phyloP scores from a whole-genome alignment of 352 stramenopile genomes.

The Phytophthora idaei region DNA sequence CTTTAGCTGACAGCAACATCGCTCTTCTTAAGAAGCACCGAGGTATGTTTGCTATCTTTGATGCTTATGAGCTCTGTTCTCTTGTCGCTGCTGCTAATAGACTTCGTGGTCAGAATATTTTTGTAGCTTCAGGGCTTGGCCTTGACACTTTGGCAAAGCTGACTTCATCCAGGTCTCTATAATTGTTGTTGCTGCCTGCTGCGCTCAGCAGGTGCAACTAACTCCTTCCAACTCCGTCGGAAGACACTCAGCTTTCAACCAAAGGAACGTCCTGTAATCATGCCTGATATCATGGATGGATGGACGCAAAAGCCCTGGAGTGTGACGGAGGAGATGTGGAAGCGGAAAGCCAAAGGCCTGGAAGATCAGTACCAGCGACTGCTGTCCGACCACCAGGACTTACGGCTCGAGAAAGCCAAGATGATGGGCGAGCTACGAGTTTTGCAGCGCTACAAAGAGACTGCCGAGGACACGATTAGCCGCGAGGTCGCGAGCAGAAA shows the following conservation, averaged over 20 bases:
- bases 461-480: conserved; percentile 64
- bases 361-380: conserved; percentile 76
- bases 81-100: conserved; percentile 31
- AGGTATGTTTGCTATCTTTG: conserved; percentile 35
- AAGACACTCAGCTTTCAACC: conserved; percentile 3
- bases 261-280: conserved; percentile 7
- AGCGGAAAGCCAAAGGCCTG: conserved; percentile 68
- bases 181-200: conserved; percentile 39
- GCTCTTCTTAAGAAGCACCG: background rate
- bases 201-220: conserved; percentile 10
- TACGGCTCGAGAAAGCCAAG: conserved; percentile 72
- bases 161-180: conserved; percentile 20
- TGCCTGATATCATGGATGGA: conserved; percentile 56
- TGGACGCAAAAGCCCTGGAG: conserved; percentile 72
- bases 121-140: conserved; percentile 20
- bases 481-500: conserved; percentile 60
- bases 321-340: conserved; percentile 80
- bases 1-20: conserved; percentile 31
- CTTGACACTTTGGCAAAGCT: conserved; percentile 12
- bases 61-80: conserved; percentile 8
- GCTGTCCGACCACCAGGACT: conserved; percentile 70
- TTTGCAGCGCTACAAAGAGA: conserved; percentile 80
- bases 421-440: conserved; percentile 69
- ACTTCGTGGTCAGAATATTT: conserved; percentile 18
- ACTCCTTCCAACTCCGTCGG: conserved; percentile 8